Evolutionary conservation across 768 basidiomycete species (phyloP), one percentile per base, ranked within the genome.

Genomic region (Lyophyllum decastes): DNA sequence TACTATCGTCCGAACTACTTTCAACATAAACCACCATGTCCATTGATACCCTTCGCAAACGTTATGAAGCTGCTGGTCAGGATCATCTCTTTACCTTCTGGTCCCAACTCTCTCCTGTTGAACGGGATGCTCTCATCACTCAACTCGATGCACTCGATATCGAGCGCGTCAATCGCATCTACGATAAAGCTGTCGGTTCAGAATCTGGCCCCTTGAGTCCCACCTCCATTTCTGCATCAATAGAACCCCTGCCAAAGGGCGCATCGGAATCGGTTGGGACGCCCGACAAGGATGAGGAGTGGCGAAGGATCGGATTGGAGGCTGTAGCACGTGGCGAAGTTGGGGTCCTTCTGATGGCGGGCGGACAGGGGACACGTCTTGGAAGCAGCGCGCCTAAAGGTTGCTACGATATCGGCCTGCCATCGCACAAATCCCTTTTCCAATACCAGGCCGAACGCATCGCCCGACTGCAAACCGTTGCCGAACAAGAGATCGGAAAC

Each of bases 361-460:
- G 97, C 40, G 97, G 97, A 1, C 97, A 99, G 75, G 97, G 97
- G 14, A 97, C 95, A 19, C 82, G 97, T 54, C 77, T 99, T 43
- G 97, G 97, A 27, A 94, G 92, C 67, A 84, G 82, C 27, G 90
- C 90, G 5, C 97, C 97, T 21, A 99, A 99, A 70, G 97, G 97
- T 4, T 97, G 95, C 78, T 98, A 98, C 74, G 95, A 98, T 71
- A 98, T 99, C 64, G 92, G 90, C 14, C 80, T 99, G 33, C 92
- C 95, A 11, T 94, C 92, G 22, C 88, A 92, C 75, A 96, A 95
- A 75, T 86, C 89, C 12, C 86, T 99, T 54, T 98, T 99, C 80
- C 94, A 97, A 66, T 90, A 92, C 64, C 97, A 99, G 73, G 97
- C 95, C n/a, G 95, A 96, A 76, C 86, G 97, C 54, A 97, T 99